Evolutionary conservation across 176 grass and related monocot species (phyloP).

Genomic region (Tillandsia fasciculata): DNA sequence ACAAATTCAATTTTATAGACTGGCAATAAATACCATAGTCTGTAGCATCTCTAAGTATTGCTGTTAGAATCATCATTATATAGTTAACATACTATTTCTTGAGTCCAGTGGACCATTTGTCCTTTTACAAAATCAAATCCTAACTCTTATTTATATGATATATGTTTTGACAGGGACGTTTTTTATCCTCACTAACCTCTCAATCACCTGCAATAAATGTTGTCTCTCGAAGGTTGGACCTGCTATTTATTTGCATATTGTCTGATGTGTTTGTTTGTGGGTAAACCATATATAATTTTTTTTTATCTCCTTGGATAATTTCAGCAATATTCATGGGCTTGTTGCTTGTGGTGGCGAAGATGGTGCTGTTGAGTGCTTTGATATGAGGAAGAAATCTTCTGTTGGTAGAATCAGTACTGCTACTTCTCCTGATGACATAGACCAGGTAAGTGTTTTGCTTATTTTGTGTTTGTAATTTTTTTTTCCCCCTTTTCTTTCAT

Average conservation of each 20-base stretch:
- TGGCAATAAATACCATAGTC: no score
- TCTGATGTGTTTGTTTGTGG: neutral
- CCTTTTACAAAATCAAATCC: no score
- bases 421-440: slow-evolving; percentile 49
- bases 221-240: slow-evolving; percentile 55
- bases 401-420: slow-evolving; percentile 74
- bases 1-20: no score
- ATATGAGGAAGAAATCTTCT: slow-evolving; percentile 75
- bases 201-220: slow-evolving; percentile 87
- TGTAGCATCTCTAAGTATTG: no score
- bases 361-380: slow-evolving; percentile 92
- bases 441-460: slow-evolving; percentile 40
- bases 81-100: no score
- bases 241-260: neutral
- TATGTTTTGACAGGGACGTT: slow-evolving; percentile 51
- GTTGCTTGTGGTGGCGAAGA: slow-evolving; percentile 92
- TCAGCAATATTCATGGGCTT: slow-evolving; percentile 69
- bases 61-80: no score
- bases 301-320: slow-evolving; percentile 11
- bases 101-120: no score
- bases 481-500: neutral
- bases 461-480: neutral
- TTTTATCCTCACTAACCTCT: slow-evolving; percentile 66
- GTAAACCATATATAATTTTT: slow-evolving; percentile 9
- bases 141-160: neutral